These are phyloP conservation scores for Wickerhamiella parazyma DNA, from an alignment of 805 yeast genomes.

Conservation along the genomic window DNA sequence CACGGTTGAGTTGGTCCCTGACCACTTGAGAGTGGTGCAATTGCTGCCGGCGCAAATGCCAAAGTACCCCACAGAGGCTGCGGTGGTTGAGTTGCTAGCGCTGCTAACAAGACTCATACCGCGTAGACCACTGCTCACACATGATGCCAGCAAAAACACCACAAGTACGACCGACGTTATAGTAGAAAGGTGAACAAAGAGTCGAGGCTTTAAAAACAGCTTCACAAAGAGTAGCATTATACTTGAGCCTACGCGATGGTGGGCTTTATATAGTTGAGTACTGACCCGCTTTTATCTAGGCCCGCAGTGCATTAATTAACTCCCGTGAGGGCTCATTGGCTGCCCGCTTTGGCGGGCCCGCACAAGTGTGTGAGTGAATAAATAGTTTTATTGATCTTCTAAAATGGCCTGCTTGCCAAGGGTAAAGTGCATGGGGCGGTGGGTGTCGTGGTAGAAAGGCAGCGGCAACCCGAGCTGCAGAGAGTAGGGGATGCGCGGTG, in stretches of 20 bases:
- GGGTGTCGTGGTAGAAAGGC: constrained; percentile 71
- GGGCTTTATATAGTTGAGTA: background rate
- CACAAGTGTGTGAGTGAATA: background rate
- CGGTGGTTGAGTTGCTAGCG: background rate
- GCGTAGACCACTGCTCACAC: background rate
- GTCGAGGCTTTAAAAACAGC: background rate
- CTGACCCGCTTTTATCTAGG: background rate
- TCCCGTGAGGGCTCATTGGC: too few species aligned
- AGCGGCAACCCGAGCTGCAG: constrained; percentile 68
- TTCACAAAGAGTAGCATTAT: background rate
- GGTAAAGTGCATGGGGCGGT: constrained; percentile 77
- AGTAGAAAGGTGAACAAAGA: background rate
- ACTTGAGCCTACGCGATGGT: background rate
- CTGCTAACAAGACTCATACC: background rate
- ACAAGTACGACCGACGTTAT: background rate
- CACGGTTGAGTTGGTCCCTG: background rate
- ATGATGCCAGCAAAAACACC: constrained; percentile 1
- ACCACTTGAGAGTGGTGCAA: constrained; percentile 1
- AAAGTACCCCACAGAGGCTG: constrained; percentile 1
- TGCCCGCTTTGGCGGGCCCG: too few species aligned
- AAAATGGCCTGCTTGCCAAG: background rate
- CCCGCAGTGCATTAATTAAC: too few species aligned
- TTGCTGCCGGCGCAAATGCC: constrained; percentile 2
- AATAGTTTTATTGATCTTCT: background rate
- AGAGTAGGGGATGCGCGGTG: constrained; percentile 41